Conservation (phyloP, 441 rosid genomes). For the Breynia disticha region DNA sequence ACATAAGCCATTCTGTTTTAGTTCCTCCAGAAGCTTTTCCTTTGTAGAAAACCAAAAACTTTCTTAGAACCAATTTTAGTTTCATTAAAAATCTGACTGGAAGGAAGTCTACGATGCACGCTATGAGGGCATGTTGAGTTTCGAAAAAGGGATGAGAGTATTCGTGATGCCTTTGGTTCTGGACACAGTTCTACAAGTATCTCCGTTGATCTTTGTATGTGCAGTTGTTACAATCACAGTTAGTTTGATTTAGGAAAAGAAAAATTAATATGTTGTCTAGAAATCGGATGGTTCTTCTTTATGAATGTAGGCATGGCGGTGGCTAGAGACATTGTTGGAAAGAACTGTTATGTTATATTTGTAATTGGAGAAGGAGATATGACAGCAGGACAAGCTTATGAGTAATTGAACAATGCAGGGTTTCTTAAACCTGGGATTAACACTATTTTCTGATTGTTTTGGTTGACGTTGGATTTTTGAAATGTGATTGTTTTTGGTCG, state of each 20-base stretch:
- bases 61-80: no score
- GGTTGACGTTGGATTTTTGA: no score
- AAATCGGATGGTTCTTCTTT: not conserved
- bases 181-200: constrained; percentile 87
- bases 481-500: no score
- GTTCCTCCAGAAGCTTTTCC: no score
- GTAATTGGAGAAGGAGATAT: constrained; percentile 82
- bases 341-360: constrained; percentile 48
- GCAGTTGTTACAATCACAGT: not conserved
- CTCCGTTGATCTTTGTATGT: constrained; percentile 65
- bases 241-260: no score
- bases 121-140: constrained; percentile 67
- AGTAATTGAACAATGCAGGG: constrained; percentile 71
- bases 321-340: constrained; percentile 50
- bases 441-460: no score
- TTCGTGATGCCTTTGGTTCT: constrained; percentile 56
- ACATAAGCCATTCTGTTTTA: no score
- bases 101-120: constrained; percentile 61
- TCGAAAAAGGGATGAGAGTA: constrained; percentile 68
- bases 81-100: constrained; percentile 73
- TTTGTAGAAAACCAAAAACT: no score
- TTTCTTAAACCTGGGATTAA: no score
- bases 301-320: constrained; percentile 52
- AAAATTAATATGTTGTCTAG: no score
- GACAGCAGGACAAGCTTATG: constrained; percentile 78